Base-by-base conservation (phyloP, 257 asterid species). In the Asclepias syriaca region DNA sequence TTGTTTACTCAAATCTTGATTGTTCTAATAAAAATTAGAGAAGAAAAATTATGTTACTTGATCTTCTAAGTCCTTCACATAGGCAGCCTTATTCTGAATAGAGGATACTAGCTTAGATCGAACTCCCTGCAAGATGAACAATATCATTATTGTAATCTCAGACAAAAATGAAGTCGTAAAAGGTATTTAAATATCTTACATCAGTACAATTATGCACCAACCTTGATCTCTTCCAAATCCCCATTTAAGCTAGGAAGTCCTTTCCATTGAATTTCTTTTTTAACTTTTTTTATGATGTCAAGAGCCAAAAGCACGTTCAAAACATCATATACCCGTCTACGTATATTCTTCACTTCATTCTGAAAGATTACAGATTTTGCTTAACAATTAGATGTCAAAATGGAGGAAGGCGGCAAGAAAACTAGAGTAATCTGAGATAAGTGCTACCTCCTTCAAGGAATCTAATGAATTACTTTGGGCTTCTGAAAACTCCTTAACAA, bases 251-350 rank as follows among this genome's bases (percentile, higher is more conserved):
- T 61, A 43, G 72, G 75, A 50, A 73, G 78, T 65, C 81, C 81
- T 15, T 60, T 64, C 78, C 78, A 68, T 24, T 19, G 53, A 54
- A 77, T 73, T 58, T 77, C 78, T 32, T 77, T 77, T 60, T 67
- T 51, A 72, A 50, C 75, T 39, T 70, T 67, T 57, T 64, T 43
- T 8, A 72, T 45, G 68, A 77, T 56, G 16, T 77, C 78, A 3
- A 77, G 68, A 34, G 77, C 81, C 78, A 77, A 68, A 54, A 77
- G 77, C 72, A 77, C 78, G 69, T 77, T 77, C 51, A 68, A 39
- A 8, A 71, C 53, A 68, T 77, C 78, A 61, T 73, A 73, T 21
- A 77, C 81, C 65, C 78, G 65, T 51, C 81, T 63, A 19, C 71
- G 75, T 51, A 73, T 40, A 72, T 63, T 77, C 75, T 73, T 77